Evolutionary conservation across 805 yeast genomes (phyloP).

Genomic region (Kodamaea laetipori): DNA sequence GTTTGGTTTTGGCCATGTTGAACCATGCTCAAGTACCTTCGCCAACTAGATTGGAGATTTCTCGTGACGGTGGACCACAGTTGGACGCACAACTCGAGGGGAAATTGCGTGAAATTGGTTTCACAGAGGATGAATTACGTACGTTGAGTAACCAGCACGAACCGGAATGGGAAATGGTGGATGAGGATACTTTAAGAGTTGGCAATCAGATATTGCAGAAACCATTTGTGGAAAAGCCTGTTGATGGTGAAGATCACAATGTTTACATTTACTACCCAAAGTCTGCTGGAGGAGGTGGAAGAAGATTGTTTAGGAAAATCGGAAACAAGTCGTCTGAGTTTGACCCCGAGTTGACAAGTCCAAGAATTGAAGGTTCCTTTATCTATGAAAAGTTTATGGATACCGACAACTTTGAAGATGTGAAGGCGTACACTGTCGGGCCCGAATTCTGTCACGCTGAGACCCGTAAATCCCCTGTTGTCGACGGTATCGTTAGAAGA

Average conservation of each 20-base stretch:
- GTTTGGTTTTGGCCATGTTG: slow-evolving; percentile 77
- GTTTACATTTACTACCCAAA: slow-evolving; percentile 88
- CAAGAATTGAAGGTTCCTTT: slow-evolving; percentile 88
- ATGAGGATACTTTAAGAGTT: slow-evolving; percentile 72
- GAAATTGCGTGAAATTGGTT: slow-evolving; percentile 48
- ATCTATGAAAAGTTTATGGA: slow-evolving; percentile 96
- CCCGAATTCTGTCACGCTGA: slow-evolving; percentile 92
- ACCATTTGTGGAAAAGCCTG: slow-evolving; percentile 98
- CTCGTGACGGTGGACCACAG: slow-evolving; percentile 96
- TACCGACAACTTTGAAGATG: slow-evolving; percentile 97
- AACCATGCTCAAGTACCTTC: slow-evolving; percentile 86
- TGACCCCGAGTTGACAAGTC: slow-evolving; percentile 72
- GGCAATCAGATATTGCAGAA: slow-evolving; percentile 72
- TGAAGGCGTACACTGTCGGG: slow-evolving; percentile 97
- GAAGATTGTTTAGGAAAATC: slow-evolving; percentile 89
- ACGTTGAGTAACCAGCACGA: slow-evolving; percentile 68
- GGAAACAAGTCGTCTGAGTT: slow-evolving; percentile 97
- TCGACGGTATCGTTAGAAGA: slow-evolving; percentile 97
- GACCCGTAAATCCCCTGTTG: slow-evolving; percentile 97
- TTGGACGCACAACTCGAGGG: slow-evolving; percentile 56
- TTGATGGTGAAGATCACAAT: slow-evolving; percentile 98
- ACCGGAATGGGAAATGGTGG: slow-evolving; percentile 85
- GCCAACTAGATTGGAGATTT: slow-evolving; percentile 83
- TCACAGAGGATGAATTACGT: slow-evolving; percentile 48
- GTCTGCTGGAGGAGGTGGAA: slow-evolving; percentile 95